Base-by-base conservation (phyloP, 495 filamentous ascomycete species). In the Pyrenula aspistea region DNA sequence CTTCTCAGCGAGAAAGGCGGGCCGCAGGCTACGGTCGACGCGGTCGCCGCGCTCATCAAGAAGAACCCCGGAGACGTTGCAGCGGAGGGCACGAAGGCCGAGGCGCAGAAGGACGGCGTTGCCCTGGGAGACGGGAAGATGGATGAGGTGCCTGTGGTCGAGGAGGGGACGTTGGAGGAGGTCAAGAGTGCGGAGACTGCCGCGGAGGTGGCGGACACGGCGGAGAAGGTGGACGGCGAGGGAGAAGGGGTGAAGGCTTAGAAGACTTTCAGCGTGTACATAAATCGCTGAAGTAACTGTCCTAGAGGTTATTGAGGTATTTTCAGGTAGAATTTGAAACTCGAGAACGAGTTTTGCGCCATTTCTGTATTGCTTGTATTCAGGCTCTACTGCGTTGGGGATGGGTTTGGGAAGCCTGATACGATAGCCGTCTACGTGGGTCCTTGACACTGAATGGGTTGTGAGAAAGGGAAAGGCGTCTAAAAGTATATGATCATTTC, bases 1-100 rank as follows among this genome's bases (percentile, higher is more conserved):
- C 59, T 74, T 55, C 65, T 73, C 23, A 57, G 63, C 11, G 63
- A 74, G 49, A 55, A 65, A 8, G 77, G 75, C 48, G 75, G 76
- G 23, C 77, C 77, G 51, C 74, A 72, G 53, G 71, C 71, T 12
- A 80, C 77, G 51, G 68, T 78, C 15, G 71, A 77, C 31, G 71
- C 70, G 19, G 74, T 73, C 11, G 68, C 68, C 52, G 65, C 68
- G 56, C 56, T 77, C 48, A 63, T 74, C 36, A 53, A 62, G 3
- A 53, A 60, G 0, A 10, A 10, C 50, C 20, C 55, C 62, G 52
- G 58, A 59, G 20, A 56, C 57, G 25, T 50, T 3, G 51, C 59
- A 47, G 59, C 61, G 22, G 60, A 51, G 12, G 58, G 57, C 10
- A 15, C 55, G 2, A 51, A 56, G n/a, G 10, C 4, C 4, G 15